Evolutionary conservation across 2,329 filamentous ascomycete genomes (phyloP), one percentile per base, ranked within the genome.

Genomic region (Fusarium sp.): DNA sequence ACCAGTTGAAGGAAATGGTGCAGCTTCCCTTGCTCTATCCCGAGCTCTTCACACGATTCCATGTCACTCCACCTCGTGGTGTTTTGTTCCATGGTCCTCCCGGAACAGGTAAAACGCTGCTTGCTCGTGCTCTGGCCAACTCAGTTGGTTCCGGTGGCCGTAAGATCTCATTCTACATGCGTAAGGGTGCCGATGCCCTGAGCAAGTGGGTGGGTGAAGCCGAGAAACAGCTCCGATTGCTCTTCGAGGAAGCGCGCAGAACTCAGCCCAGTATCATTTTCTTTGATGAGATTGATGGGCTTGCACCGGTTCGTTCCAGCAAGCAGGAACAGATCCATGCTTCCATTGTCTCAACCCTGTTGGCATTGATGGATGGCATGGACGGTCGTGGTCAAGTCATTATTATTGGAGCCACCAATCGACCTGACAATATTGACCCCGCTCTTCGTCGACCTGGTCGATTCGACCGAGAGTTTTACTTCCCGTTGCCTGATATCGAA

Each of bases 151-250:
- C 93, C 18, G 93, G 95, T 55, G 95, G 95, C 28, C 92, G 92
- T 74, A 98, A 98, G 81, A 96, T 99, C 72, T 98, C 95, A 0
- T 99, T 99, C 78, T 99, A 98, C 83, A 99, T 99, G 96, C 92
- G 96, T 68, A 99, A 99, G 83, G 97, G 96, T 80, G 97, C 96
- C 30, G 96, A 99, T 87, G 95, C 95, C 22, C 86, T 99, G 70
- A 98, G 95, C 82, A 99, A 99, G 83, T 99, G 96, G 96, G 96
- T 99, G 58, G 96, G 96, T 79, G 96, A 99, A 83, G 96, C 97
- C 15, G 96, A 99, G 83, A 92, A 95, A 82, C 96, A 99, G 80
- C 89, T 99, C 60, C 91, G 96, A 50, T 85, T 98, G 64, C 87
- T 99, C 10, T 99, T 99, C 73, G 96, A 98, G 77, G 96, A 99